A percentile compares a stretch with the other conserved stretches of the same genome.
Conservation (phyloP, 1,284 basidiomycete species). For the Trichosporon sp. region DNA sequence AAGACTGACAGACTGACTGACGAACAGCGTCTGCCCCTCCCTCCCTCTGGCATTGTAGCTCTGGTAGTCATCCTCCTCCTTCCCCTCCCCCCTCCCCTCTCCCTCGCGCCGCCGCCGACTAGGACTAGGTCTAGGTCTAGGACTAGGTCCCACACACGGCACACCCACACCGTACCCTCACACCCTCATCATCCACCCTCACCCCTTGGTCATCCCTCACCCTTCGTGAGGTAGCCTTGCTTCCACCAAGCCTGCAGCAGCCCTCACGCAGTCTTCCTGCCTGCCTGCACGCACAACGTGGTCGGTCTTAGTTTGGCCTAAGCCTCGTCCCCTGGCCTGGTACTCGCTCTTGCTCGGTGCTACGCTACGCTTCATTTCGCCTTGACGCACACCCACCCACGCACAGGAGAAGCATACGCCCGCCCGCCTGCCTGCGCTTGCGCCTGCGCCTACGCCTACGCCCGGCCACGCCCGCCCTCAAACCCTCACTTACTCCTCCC, state of each 20-base stretch:
- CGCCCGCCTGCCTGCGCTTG: neutral
- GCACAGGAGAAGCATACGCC: too few relatives aligned
- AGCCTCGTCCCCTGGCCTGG: neutral
- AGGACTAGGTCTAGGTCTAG: too few relatives aligned
- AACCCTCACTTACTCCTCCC: neutral
- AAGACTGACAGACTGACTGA: too few relatives aligned
- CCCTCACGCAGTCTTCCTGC: too few relatives aligned
- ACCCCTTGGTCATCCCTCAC: too few relatives aligned
- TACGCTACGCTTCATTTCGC: neutral
- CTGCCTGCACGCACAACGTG: neutral
- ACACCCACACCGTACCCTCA: neutral
- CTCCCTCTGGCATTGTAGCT: too few relatives aligned
- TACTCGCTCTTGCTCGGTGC: neutral
- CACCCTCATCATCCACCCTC: neutral
- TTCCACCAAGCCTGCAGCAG: too few relatives aligned
- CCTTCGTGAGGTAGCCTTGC: too few relatives aligned
- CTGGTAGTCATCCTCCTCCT: constrained; percentile 4
- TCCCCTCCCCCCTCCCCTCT: too few relatives aligned
- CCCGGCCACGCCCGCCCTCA: neutral
- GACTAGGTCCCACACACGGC: constrained; percentile 1
- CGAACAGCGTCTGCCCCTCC: constrained; percentile 2
- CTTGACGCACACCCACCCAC: neutral
- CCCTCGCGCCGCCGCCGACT: neutral
- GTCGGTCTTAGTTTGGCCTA: constrained; percentile 2
- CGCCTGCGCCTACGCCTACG: neutral